Percentiles rank a stretch among this genome's conserved stretches.
These are phyloP conservation scores for Phytophthora sojae DNA, from an alignment of 352 stramenopile genomes.

Conservation along the genomic window DNA sequence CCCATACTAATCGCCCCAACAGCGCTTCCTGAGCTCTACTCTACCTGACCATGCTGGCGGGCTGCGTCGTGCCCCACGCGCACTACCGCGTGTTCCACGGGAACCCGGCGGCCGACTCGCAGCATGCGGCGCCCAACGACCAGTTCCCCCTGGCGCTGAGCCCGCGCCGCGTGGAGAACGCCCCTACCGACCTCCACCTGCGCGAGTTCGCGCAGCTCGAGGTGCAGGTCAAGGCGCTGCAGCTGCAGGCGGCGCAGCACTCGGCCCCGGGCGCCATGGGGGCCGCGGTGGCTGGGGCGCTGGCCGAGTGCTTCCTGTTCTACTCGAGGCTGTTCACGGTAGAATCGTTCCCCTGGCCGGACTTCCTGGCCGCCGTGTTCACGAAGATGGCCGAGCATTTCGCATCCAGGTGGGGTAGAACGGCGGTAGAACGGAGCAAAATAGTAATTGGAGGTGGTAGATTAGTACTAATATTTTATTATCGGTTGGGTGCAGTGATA, in stretches of 20 bases:
- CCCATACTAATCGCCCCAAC: not conserved
- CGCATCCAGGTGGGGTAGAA: constrained; percentile 39
- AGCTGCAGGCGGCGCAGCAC: constrained; percentile 40
- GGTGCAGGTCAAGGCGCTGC: constrained; percentile 62
- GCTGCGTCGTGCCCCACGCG: constrained; percentile 53
- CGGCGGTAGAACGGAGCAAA: constrained; percentile 6
- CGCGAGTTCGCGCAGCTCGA: constrained; percentile 68
- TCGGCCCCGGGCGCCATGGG: constrained; percentile 7
- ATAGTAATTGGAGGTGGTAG: not conserved
- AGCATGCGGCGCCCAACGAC: constrained; percentile 33
- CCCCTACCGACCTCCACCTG: constrained; percentile 59
- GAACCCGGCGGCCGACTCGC: constrained; percentile 45
- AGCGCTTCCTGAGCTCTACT: not conserved
- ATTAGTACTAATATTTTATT: not conserved
- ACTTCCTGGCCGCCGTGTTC: constrained; percentile 64
- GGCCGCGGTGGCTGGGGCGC: constrained; percentile 30
- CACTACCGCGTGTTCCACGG: constrained; percentile 70
- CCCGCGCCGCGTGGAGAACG: constrained; percentile 6
- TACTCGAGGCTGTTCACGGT: constrained; percentile 60
- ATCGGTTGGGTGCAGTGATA: constrained; percentile 33
- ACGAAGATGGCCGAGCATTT: constrained; percentile 68
- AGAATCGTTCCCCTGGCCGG: constrained; percentile 68
- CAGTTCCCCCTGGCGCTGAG: constrained; percentile 41
- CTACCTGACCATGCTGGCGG: constrained; percentile 43
- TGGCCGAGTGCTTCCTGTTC: constrained; percentile 63